Evolutionary conservation across 768 basidiomycete species (phyloP).

Genomic region (Gelatoporia subvermispora): DNA sequence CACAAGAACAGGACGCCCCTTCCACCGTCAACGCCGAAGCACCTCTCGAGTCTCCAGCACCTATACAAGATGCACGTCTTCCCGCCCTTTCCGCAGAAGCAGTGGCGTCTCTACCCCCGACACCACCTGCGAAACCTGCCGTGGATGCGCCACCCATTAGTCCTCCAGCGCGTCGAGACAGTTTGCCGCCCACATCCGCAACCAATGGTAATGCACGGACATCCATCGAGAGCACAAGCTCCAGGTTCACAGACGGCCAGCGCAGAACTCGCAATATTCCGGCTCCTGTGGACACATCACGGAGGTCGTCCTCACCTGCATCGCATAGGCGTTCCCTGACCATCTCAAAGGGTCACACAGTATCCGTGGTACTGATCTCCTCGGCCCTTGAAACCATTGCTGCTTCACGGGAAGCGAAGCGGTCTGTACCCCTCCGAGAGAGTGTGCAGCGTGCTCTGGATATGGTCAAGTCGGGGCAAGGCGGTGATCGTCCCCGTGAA

Average conservation of each 20-base stretch:
- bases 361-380: slow-evolving; percentile 76
- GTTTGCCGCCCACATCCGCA: slow-evolving; percentile 12
- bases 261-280: not conserved
- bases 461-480: slow-evolving; percentile 71
- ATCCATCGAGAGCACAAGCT: slow-evolving; percentile 9
- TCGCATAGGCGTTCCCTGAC: slow-evolving; percentile 32
- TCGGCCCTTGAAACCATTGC: slow-evolving; percentile 85
- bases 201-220: slow-evolving; percentile 9
- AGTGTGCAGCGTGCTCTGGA: slow-evolving; percentile 79
- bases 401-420: slow-evolving; percentile 83
- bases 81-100: not conserved
- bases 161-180: slow-evolving; percentile 20
- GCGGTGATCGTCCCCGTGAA: slow-evolving; percentile 73
- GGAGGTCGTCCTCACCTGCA: slow-evolving; percentile 17
- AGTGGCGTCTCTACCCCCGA: slow-evolving; percentile 13
- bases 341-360: slow-evolving; percentile 56
- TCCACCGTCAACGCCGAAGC: not conserved
- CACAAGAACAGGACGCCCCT: not conserved
- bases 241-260: slow-evolving; percentile 15
- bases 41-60: not conserved
- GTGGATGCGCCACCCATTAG: slow-evolving; percentile 6
- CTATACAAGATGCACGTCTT: not conserved
- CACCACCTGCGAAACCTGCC: slow-evolving; percentile 20
- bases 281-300: slow-evolving; percentile 9
- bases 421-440: slow-evolving; percentile 76